phyloP scores from a whole-genome alignment of 2,329 filamentous ascomycete genomes.

The Epichloe sp. region DNA sequence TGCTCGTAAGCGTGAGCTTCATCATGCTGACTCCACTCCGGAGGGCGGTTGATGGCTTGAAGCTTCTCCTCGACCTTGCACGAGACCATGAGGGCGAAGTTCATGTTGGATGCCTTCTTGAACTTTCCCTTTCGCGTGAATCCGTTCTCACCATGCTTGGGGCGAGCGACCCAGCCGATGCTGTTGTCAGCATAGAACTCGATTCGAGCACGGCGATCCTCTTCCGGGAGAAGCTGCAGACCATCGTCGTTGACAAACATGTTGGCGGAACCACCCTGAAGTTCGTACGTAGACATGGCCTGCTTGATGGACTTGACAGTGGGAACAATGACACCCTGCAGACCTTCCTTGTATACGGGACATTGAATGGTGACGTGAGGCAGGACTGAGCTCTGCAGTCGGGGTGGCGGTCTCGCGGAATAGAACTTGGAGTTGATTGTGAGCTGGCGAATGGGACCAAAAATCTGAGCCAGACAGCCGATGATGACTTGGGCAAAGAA shows the following conservation, averaged over 20 bases:
- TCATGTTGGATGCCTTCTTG: conserved; percentile 64
- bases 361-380: conserved; percentile 75
- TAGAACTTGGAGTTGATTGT: conserved; percentile 69
- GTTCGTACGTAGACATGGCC: conserved; percentile 63
- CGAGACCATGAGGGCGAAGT: conserved; percentile 54
- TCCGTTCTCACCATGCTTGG: conserved; percentile 48
- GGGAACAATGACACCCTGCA: conserved; percentile 60
- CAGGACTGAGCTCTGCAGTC: conserved; percentile 42
- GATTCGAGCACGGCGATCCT: conserved; percentile 48
- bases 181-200: conserved; percentile 57
- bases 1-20: conserved; percentile 54
- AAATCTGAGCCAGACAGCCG: conserved; percentile 60
- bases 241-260: conserved; percentile 69
- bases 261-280: conserved; percentile 66
- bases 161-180: conserved; percentile 57
- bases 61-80: conserved; percentile 61
- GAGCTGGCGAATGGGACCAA: conserved; percentile 64
- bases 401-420: conserved; percentile 55
- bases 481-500: conserved; percentile 72
- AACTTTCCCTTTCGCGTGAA: conserved; percentile 53
- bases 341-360: conserved; percentile 78
- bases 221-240: conserved; percentile 51
- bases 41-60: conserved; percentile 37
- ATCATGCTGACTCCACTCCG: conserved; percentile 54
- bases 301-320: conserved; percentile 68